These are phyloP conservation scores for Exophiala calicioides DNA, from an alignment of 2,329 filamentous ascomycete genomes.

Conservation along the genomic window DNA sequence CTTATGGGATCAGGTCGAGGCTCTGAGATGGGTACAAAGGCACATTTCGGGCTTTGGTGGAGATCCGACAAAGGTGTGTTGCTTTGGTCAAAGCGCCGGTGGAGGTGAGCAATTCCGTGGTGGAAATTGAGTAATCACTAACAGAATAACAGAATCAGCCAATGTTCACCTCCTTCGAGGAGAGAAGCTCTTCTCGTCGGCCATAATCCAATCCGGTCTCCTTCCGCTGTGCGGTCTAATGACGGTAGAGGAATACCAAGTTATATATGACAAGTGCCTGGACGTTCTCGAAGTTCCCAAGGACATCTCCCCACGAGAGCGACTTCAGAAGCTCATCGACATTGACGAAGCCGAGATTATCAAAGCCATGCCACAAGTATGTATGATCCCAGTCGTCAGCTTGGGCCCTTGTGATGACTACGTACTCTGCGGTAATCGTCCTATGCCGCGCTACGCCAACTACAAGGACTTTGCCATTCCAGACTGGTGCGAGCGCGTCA, in stretches of 20 bases:
- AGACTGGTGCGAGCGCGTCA: constrained; percentile 5
- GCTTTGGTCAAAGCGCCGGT: constrained; percentile 50
- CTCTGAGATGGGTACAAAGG: constrained; percentile 61
- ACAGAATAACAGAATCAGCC: constrained; percentile 1
- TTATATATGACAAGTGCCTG: constrained; percentile 6
- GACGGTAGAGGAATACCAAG: constrained; percentile 1
- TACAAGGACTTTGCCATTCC: constrained; percentile 3
- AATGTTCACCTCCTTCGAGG: constrained; percentile 10
- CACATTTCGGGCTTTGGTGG: constrained; percentile 64
- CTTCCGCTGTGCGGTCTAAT: constrained; percentile 1
- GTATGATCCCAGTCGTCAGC: constrained; percentile 5
- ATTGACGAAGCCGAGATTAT: constrained; percentile 1
- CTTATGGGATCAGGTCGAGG: constrained; percentile 61
- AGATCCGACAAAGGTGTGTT: constrained; percentile 57
- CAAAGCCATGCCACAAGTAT: background rate
- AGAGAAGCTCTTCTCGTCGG: constrained; percentile 4
- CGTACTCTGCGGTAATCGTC: background rate
- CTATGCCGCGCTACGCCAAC: constrained; percentile 1
- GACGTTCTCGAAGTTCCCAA: background rate
- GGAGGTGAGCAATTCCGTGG: too few relatives aligned
- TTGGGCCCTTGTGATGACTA: constrained; percentile 5
- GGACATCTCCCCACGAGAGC: background rate
- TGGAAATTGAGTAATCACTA: too few relatives aligned
- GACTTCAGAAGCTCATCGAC: constrained; percentile 7
- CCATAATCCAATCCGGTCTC: constrained; percentile 6